phyloP scores from a whole-genome alignment of 225 moss, liverwort and hornwort genomes.

The Bryum argenteum region DNA sequence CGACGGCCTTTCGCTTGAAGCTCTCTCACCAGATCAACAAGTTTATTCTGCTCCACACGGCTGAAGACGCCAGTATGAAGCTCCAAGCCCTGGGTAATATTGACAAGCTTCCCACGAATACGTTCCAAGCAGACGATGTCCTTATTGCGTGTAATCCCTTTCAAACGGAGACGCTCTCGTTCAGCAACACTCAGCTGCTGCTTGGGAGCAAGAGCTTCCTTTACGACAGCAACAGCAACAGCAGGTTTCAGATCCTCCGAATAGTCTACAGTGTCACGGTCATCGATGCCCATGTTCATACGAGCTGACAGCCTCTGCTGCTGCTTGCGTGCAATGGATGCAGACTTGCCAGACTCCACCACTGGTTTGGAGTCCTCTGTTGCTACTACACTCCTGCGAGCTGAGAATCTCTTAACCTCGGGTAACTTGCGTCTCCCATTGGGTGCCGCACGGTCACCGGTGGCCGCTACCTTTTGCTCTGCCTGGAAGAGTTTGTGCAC shows the following conservation, averaged over 20 bases:
- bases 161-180: constrained; percentile 39
- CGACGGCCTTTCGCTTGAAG: constrained; percentile 60
- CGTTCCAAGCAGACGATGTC: constrained; percentile 67
- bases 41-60: constrained; percentile 57
- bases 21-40: constrained; percentile 58
- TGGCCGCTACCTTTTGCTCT: too few species aligned
- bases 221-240: not conserved
- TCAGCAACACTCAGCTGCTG: constrained; percentile 40
- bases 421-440: constrained; percentile 28
- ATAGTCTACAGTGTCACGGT: constrained; percentile 44
- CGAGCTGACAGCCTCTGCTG: constrained; percentile 9
- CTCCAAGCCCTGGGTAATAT: constrained; percentile 70
- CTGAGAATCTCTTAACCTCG: constrained; percentile 30
- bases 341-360: constrained; percentile 22
- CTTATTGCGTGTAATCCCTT: constrained; percentile 47
- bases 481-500: too few species aligned
- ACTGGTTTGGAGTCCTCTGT: not conserved
- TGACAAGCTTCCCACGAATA: constrained; percentile 50
- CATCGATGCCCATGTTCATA: constrained; percentile 27
- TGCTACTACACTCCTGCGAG: constrained; percentile 28
- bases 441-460: too few species aligned
- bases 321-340: constrained; percentile 25
- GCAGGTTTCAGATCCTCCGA: constrained; percentile 8
- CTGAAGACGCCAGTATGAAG: constrained; percentile 69
- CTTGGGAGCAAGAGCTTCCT: constrained; percentile 27